phyloP scores from a whole-genome alignment of 2,329 filamentous ascomycete genomes.

The Chaetomiaceae sp. region DNA sequence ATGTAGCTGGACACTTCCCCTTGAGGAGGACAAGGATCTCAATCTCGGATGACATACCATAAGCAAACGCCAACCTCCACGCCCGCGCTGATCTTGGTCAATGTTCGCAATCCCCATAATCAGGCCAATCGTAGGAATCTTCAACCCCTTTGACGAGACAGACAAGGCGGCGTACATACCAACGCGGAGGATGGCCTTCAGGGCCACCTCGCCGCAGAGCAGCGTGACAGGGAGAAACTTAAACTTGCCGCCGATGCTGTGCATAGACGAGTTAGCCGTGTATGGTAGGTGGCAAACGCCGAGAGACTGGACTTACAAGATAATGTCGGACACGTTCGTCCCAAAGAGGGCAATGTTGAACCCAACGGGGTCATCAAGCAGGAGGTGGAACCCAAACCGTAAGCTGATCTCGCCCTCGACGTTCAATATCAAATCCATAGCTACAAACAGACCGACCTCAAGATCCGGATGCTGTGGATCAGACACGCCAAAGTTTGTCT shows the following conservation, averaged over 20 bases:
- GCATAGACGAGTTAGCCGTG: not conserved
- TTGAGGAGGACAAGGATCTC: no score
- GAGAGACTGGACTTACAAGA: conserved; percentile 40
- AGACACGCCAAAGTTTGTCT: conserved; percentile 40
- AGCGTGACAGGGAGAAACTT: conserved; percentile 54
- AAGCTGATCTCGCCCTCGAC: conserved; percentile 46
- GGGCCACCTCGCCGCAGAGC: conserved; percentile 37
- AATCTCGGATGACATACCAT: no score
- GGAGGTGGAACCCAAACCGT: conserved; percentile 51
- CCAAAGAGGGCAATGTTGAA: conserved; percentile 49
- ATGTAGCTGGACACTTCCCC: no score
- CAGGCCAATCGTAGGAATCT: not conserved
- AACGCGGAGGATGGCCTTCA: conserved; percentile 46
- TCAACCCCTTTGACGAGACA: conserved; percentile 24
- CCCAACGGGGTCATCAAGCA: conserved; percentile 45
- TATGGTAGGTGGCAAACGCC: not conserved
- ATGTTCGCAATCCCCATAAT: conserved; percentile 1
- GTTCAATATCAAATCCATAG: conserved; percentile 49
- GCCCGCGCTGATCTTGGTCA: conserved; percentile 37
- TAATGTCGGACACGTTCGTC: conserved; percentile 43
- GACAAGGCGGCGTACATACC: conserved; percentile 42
- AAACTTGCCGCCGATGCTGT: conserved; percentile 44
- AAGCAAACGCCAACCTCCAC: conserved; percentile 45
- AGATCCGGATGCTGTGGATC: conserved; percentile 33
- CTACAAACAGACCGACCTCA: conserved; percentile 44